These are phyloP conservation scores for Euphrasia confusa DNA, from an alignment of 257 asterid genomes.

Conservation along the genomic window DNA sequence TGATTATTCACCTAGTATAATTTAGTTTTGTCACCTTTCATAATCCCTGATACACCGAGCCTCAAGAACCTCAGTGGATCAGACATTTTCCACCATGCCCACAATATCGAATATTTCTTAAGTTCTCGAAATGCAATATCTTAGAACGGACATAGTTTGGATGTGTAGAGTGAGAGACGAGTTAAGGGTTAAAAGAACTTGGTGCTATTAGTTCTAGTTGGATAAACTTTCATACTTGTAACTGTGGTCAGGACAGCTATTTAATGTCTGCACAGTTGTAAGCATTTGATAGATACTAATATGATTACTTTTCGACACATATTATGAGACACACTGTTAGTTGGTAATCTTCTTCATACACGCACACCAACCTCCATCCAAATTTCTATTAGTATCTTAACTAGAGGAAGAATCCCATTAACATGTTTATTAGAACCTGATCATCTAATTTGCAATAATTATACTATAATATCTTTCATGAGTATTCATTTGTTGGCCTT, in stretches of 20 bases:
- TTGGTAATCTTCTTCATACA: not conserved
- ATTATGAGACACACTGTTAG: not conserved
- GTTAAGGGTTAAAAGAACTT: not conserved
- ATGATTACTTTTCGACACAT: not conserved
- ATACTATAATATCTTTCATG: not conserved
- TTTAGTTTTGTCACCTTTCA: not conserved
- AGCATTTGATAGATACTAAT: not conserved
- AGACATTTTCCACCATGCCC: not conserved
- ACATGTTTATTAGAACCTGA: not conserved
- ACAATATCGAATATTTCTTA: not conserved
- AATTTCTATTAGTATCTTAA: not conserved
- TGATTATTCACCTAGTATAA: not conserved
- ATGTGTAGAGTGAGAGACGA: not conserved
- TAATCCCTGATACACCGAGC: not conserved
- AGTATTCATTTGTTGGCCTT: conserved; percentile 1
- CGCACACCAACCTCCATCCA: not conserved
- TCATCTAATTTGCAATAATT: not conserved
- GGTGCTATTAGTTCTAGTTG: not conserved
- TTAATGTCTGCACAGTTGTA: not conserved
- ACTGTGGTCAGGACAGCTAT: not conserved
- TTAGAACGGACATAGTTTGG: not conserved
- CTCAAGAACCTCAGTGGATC: not conserved
- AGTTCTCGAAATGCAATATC: not conserved
- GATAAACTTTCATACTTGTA: not conserved
- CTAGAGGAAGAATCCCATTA: not conserved